Conservation (phyloP, 2,329 filamentous ascomycete genomes). For the Ceratocystis papillata region DNA sequence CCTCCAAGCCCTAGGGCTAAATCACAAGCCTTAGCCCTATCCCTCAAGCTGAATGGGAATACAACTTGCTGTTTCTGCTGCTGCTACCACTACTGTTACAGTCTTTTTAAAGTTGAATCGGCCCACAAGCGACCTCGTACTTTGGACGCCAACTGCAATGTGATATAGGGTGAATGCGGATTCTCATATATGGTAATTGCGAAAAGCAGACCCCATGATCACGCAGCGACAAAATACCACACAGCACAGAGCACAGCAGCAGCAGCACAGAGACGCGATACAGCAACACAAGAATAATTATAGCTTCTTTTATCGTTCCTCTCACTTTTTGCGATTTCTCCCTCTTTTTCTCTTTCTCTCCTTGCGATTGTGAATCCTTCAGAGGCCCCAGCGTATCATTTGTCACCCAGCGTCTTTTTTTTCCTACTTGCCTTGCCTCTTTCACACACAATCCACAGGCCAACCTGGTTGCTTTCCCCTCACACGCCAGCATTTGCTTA, state of each 20-base stretch:
- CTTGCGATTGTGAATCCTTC: background rate
- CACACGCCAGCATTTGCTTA: constrained; percentile 1
- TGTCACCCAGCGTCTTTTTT: background rate
- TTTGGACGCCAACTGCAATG: background rate
- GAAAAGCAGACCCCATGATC: background rate
- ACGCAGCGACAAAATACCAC: background rate
- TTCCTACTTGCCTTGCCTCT: background rate
- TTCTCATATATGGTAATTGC: background rate
- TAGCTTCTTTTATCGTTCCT: constrained; percentile 1
- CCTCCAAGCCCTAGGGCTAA: constrained; percentile 4
- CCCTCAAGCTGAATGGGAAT: background rate
- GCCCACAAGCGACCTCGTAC: background rate
- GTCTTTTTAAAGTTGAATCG: background rate
- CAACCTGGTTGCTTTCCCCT: background rate
- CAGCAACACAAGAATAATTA: background rate
- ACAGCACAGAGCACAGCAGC: background rate
- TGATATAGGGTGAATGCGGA: background rate
- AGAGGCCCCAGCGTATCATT: constrained; percentile 8
- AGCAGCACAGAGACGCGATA: background rate
- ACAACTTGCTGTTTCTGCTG: background rate
- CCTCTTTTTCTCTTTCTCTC: too few relatives aligned
- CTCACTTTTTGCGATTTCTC: background rate
- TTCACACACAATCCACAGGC: background rate
- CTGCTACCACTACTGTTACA: background rate
- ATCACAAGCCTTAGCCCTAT: background rate